Evolutionary conservation across 768 basidiomycete genomes (phyloP), one percentile per base, ranked within the genome.

Genomic region (Infundibulicybe gibba): DNA sequence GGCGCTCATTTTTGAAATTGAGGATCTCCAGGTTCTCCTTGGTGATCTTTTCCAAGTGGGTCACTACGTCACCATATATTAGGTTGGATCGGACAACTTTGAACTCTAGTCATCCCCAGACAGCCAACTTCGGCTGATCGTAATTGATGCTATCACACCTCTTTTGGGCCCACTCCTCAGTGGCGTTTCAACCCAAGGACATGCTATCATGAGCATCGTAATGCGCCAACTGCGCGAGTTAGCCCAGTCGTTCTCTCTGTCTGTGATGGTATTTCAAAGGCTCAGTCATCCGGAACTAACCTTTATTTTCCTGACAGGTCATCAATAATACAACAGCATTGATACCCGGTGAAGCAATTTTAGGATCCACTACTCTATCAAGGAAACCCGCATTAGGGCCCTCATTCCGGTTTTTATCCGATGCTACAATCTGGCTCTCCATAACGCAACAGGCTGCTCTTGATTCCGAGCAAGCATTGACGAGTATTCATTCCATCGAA

Each of bases 301-400:
- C 40, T 34, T 47, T 45, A 17, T 41, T 15, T 32, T 14, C 17
- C 32, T 30, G 13, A 20, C 46, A 90, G 88, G 72, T 86, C 6
- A 66, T 85, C 38, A 89, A 90, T 50, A 72, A 74, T 48, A 74
- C 81, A 0, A 72, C 78, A 6, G 55, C 54, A 40, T 58, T 49
- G 30, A 41, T 49, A 21, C 44, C 51, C 19, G 49, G 40, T 47
- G 52, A 52, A 48, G 52, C 47, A 14, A 42, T 49, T 34, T 21
- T 50, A 41, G 44, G 42, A 52, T 16, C 49, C 45, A 5, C 73
- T 45, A 20, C 45, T 10, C 42, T 51, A 19, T 65, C 60, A 6
- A 70, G 78, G 47, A 89, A 86, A 55, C 87, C 87, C 4, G 85
- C 86, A 1, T 69, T 91, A 12, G 89, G 88, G 0, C 81, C 87